Percentiles rank a stretch among this genome's conserved stretches.
Conservation (phyloP, 768 basidiomycete species). For the Candolleomyces efflorescens region DNA sequence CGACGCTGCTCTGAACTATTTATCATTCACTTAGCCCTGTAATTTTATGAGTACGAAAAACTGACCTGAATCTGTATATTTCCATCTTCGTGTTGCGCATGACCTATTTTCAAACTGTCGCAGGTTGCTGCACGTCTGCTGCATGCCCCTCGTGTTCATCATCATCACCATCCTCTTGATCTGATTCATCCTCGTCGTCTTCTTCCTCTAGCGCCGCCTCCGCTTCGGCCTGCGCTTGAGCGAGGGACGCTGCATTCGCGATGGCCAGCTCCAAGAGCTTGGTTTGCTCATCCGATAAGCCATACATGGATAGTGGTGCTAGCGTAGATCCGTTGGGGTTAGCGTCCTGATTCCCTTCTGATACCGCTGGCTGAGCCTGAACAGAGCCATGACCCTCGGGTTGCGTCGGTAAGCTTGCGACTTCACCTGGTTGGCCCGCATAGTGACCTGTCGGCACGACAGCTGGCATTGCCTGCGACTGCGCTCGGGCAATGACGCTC, state of each 20-base stretch:
- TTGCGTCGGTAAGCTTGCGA: neutral
- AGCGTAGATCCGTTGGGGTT: constrained; percentile 10
- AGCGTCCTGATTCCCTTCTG: constrained; percentile 10
- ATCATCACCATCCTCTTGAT: constrained; percentile 42
- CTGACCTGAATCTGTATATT: neutral
- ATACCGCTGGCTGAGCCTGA: neutral
- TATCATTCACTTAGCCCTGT: neutral
- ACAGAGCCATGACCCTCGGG: neutral
- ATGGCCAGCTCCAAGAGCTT: constrained; percentile 68
- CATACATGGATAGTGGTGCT: constrained; percentile 58
- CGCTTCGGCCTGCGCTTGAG: constrained; percentile 75
- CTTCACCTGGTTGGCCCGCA: constrained; percentile 7
- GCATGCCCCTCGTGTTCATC: constrained; percentile 26
- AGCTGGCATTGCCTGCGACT: constrained; percentile 40
- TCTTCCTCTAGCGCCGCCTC: constrained; percentile 74
- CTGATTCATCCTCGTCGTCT: constrained; percentile 51
- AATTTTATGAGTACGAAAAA: neutral
- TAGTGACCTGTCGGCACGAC: constrained; percentile 13
- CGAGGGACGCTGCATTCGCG: constrained; percentile 67
- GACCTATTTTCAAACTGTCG: constrained; percentile 6
- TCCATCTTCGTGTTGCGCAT: neutral
- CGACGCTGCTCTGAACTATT: neutral
- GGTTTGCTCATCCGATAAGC: constrained; percentile 70
- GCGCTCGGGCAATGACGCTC: constrained; percentile 69
- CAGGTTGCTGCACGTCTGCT: constrained; percentile 5